Base-by-base conservation (phyloP, 2,329 filamentous ascomycete species). In the Dendryphion nanum region DNA sequence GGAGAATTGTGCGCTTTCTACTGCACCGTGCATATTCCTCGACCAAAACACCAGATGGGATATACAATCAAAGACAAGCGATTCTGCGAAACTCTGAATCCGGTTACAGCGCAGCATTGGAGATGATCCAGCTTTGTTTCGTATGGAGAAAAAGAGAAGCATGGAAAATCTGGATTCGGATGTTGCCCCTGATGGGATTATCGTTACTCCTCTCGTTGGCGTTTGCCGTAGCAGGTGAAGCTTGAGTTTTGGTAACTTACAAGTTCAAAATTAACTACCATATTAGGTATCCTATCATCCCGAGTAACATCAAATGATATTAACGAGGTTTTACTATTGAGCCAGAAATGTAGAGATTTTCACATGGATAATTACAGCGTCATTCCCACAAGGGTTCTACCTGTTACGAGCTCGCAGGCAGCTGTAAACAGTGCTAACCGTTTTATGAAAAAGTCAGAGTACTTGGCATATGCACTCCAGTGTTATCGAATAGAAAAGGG, bases 181-280 rank as follows among this genome's bases (percentile, higher is more conserved):
- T 26, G n/a, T n/a, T 26, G 8, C 23, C 23, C n/a, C 8, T 26
- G 8, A 26, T 26, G 8, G 23, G 23, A 26, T n/a, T 26, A 8
- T 26, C 23, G 23, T 26, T 26, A n/a, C 23, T 26, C n/a, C n/a
- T n/a, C n/a, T 26, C 23, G n/a, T 26, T 26, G 23, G 23, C n/a
- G 8, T 26, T 26, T 26, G 23, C 23, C n/a, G 8, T 26, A 26
- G 23, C 23, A 8, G 23, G 23, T 26, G n/a, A 26, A n/a, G 23
- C 23, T n/a, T n/a, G 23, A 26, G n/a, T 8, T 26, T 8, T 26
- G 8, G 8, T n/a, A n/a, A 8, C n/a, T 8, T 26, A 8, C n/a
- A 26, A n/a, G 23, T 8, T 26, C 23, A 26, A 26, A 8, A 26
- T 8, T 26, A n/a, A 26, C 8, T 26, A n/a, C 8, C 8, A 26